Evolutionary conservation across 345 rosid species (phyloP).

Genomic region (Litchi chinensis): DNA sequence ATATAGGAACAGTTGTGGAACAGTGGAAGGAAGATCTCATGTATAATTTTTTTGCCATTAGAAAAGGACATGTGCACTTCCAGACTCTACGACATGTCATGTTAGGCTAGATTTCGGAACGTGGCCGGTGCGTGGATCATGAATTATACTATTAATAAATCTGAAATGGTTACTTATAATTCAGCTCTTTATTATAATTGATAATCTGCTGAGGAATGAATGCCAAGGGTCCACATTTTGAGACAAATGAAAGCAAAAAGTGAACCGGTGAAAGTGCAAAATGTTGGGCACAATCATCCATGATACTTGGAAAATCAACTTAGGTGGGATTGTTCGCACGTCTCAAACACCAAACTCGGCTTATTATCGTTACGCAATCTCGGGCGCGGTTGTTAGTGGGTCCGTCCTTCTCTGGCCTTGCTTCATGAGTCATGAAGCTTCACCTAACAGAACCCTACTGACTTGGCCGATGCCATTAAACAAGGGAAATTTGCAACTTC

Average conservation of each 20-base stretch:
- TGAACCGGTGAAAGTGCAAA: not conserved
- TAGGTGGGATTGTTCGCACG: not conserved
- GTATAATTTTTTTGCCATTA: too few relatives aligned
- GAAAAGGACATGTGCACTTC: too few relatives aligned
- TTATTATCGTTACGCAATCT: not conserved
- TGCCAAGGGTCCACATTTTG: not conserved
- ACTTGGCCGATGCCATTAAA: not conserved
- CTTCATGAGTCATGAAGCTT: not conserved
- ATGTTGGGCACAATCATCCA: not conserved
- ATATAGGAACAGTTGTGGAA: too few relatives aligned
- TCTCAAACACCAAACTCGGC: not conserved
- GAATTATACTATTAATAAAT: too few relatives aligned
- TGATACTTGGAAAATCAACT: not conserved
- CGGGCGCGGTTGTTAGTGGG: not conserved
- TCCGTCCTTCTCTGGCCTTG: not conserved
- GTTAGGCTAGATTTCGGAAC: not conserved
- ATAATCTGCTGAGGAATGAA: not conserved
- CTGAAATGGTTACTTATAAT: too few relatives aligned
- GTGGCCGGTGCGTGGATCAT: too few relatives aligned
- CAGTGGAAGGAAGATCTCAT: too few relatives aligned
- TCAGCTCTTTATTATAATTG: not conserved
- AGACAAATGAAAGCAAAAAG: not conserved
- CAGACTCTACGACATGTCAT: not conserved
- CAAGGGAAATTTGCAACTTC: not conserved
- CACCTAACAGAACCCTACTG: not conserved